Evolutionary conservation across 805 yeast species (phyloP).

Genomic region (Pachysolen tannophilus): DNA sequence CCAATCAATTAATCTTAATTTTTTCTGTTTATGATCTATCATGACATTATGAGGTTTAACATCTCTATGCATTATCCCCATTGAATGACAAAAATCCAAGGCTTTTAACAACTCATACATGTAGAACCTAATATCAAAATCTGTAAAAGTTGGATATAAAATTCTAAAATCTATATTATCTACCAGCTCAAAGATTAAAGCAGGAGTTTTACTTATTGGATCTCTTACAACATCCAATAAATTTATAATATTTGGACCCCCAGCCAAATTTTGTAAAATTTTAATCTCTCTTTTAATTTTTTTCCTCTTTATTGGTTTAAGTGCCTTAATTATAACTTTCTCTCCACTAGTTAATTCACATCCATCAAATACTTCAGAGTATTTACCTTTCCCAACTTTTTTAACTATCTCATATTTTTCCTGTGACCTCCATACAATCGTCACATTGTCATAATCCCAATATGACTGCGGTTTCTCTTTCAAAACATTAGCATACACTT

Average conservation of each 20-base stretch:
- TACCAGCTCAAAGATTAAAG: slow-evolving; percentile 78
- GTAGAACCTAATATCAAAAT: slow-evolving; percentile 71
- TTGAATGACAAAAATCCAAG: slow-evolving; percentile 86
- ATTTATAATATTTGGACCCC: slow-evolving; percentile 76
- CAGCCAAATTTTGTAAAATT: slow-evolving; percentile 75
- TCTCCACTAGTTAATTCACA: slow-evolving; percentile 55
- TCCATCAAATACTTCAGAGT: slow-evolving; percentile 92
- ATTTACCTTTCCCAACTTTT: slow-evolving; percentile 89
- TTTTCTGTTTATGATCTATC: slow-evolving; percentile 68
- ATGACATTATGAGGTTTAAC: slow-evolving; percentile 91
- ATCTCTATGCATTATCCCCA: slow-evolving; percentile 93
- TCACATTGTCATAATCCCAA: slow-evolving; percentile 78
- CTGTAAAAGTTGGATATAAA: slow-evolving; percentile 71
- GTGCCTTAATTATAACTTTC: slow-evolving; percentile 76
- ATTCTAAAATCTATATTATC: slow-evolving; percentile 77
- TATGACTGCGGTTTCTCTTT: slow-evolving; percentile 59
- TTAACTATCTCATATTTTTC: slow-evolving; percentile 55
- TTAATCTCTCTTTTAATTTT: slow-evolving; percentile 87
- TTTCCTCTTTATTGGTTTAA: slow-evolving; percentile 89
- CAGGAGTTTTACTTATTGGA: slow-evolving; percentile 73
- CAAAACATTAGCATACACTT: slow-evolving; percentile 74
- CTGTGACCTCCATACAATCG: slow-evolving; percentile 54
- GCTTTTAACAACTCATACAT: slow-evolving; percentile 78
- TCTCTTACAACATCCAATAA: slow-evolving; percentile 79
- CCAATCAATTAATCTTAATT: slow-evolving; percentile 83